Percentiles rank a stretch among this genome's conserved stretches.
phyloP scores from a whole-genome alignment of 371 early-diverging fungal species.

The Circinella minor region DNA sequence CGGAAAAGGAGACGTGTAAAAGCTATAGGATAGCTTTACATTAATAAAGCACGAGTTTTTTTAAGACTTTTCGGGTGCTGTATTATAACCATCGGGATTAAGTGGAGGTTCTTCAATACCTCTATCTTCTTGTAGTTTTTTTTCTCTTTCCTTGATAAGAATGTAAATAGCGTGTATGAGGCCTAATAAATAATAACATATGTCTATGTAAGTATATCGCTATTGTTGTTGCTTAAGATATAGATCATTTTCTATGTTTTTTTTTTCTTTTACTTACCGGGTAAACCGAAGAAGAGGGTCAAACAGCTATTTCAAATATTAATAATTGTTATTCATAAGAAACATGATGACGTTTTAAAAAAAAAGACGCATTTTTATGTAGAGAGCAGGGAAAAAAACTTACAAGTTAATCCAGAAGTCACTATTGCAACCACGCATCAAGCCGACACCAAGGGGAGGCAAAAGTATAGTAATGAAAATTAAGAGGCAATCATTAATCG shows the following conservation, averaged over 20 bases:
- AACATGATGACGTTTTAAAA: too few species aligned
- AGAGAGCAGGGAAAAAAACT: conserved; percentile 12
- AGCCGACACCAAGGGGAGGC: conserved; percentile 52
- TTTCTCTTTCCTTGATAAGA: conserved; percentile 43
- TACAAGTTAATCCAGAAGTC: conserved; percentile 59
- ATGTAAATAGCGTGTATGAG: conserved; percentile 53
- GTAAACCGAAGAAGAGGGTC: conserved; percentile 39
- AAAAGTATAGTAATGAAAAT: conserved; percentile 48
- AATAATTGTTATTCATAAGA: neutral
- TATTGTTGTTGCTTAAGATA: neutral
- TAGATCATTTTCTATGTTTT: neutral
- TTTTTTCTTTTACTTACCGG: conserved; percentile 29
- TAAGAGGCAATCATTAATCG: conserved; percentile 51
- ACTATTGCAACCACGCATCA: conserved; percentile 48
- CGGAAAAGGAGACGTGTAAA: too few species aligned
- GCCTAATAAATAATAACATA: conserved; percentile 2
- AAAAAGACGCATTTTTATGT: too few species aligned
- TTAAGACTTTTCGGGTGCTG: neutral
- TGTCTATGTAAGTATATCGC: too few species aligned
- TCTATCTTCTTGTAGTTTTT: neutral
- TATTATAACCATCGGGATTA: neutral
- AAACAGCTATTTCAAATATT: conserved; percentile 27
- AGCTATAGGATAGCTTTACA: neutral
- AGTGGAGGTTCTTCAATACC: neutral
- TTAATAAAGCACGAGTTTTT: neutral